Evolutionary conservation across 306 rosid species (phyloP), one percentile per base, ranked within the genome.

Genomic region (Argentina anserina): DNA sequence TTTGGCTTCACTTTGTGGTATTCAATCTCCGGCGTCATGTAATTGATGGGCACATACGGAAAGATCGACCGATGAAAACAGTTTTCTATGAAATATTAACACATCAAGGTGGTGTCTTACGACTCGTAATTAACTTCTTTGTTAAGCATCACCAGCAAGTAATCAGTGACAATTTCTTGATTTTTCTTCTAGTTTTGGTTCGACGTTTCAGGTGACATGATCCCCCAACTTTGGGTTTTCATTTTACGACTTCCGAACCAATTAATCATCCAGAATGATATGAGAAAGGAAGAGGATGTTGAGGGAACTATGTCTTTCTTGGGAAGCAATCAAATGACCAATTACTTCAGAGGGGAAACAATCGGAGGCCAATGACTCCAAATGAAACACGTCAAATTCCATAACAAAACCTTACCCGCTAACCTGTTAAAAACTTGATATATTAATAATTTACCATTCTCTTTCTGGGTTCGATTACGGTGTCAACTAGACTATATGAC

Each of bases 271-370:
- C 64, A 58, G 36, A 58, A 28, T n/a, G n/a, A 58, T 3, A 53
- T 23, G 60, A 9, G 23, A 29, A 12, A 12, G 28, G 59, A 21
- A n/a, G 31, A 58, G 20, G 33, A 25, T n/a, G 23, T 15, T 55
- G 23, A 17, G 1, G 18, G 36, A 13, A 58, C 20, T 1, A 12
- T 26, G 20, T 58, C 7, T 26, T 55, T 14, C 64, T 28, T 58
- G 64, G 18, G 9, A 58, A 58, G 37, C 39, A 58, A 58, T 58
- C 63, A 58, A 58, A n/a, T n/a, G n/a, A n/a, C n/a, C n/a, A n/a
- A n/a, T n/a, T n/a, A n/a, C n/a, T n/a, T n/a, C n/a, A n/a, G n/a
- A n/a, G n/a, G n/a, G n/a, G n/a, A n/a, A n/a, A n/a, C n/a, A n/a
- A n/a, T n/a, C n/a, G n/a, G n/a, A n/a, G n/a, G 36, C 36, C 36